Evolutionary conservation across 1,139 yeast species (phyloP), one percentile per base, ranked within the genome.

Genomic region (Geotrichum europaeum): DNA sequence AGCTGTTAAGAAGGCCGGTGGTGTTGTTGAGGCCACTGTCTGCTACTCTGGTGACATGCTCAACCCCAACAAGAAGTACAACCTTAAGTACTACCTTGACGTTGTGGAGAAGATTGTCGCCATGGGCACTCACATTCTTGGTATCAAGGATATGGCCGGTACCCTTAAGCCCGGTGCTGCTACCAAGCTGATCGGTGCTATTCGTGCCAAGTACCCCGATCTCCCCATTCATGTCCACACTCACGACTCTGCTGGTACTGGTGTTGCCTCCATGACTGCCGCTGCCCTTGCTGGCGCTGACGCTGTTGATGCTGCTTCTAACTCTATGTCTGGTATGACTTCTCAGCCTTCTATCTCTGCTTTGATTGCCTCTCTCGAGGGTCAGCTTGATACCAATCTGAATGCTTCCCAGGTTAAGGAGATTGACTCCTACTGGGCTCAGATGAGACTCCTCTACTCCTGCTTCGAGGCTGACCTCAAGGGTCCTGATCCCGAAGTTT

Each of bases 121-220:
- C 65, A 86, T 92, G 90, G 99, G 99, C 69, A 94, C 98, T 56
- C 99, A 94, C 76, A 84, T 94, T 72, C 81, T 94, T 70, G 99
- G 98, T 77, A 94, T 94, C 73, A 94, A 94, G 78, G 99, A 94
- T 78, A 94, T 94, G 99, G 99, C 99, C 59, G 99, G 99, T 79
- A 92, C 98, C 64, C 77, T 94, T 79, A 92, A 94, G 78, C 99
- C 99, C 63, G 81, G 84, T 65, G 99, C 99, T 64, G 99, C 99
- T 53, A 84, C 81, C 60, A 67, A 86, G 60, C 84, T 94, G 73
- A 81, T 94, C 70, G 85, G 94, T 62, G 79, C 89, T 43, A 84
- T 94, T 68, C 86, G 99, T 76, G 84, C 83, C 64, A 86, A 83
- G 76, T 90, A 89, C 77, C 99, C 99, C 59, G 84, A 89, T 71